Base-by-base conservation (phyloP, 2,329 filamentous ascomycete species). In the Aureobasidium sp. region DNA sequence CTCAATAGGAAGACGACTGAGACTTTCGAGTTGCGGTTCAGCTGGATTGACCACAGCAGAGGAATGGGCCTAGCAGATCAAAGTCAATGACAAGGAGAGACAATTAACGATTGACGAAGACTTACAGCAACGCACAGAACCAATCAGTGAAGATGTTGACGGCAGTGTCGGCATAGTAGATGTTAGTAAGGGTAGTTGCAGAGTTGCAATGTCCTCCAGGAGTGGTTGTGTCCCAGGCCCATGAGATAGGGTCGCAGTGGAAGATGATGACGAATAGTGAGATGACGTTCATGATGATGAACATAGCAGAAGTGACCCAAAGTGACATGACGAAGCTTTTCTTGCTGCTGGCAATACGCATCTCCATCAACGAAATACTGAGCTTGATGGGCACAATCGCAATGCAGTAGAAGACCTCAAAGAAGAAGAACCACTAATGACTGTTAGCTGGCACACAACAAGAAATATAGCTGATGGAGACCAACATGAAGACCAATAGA, bases 41-140 rank as follows among this genome's bases (percentile, higher is more conserved):
- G 69, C 53, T 77, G 73, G 0, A 78, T 68, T 32, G 71, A 72
- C 76, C 75, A 77, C 13, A 79, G 70, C 2, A 79, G 71, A 0
- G 75, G 75, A 27, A 78, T 70, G 0, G 77, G 77, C 52, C 69
- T 71, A 61, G 37, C 59, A 43, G 29, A 46, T 17, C 13, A 15
- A 27, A 5, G 29, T 57, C n/a, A 47, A 32, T 17, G 17, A 17
- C 27, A 41, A 55, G 37, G n/a, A 15, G 5, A 39, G 26, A 20
- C 20, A 20, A 5, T 0, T 1, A 48, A 4, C 20, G 32, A 5
- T 12, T 10, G 15, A 29, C 47, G 20, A 41, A 4, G 5, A 62
- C 69, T 61, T 52, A 71, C 66, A 74, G 66, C 5, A 74, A 62
- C 0, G 73, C 73, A 27, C 68, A 73, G 59, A 72, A 71, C 73